Base-by-base conservation (phyloP, 2,329 filamentous ascomycete genomes). In the Sporothrix humicola region DNA sequence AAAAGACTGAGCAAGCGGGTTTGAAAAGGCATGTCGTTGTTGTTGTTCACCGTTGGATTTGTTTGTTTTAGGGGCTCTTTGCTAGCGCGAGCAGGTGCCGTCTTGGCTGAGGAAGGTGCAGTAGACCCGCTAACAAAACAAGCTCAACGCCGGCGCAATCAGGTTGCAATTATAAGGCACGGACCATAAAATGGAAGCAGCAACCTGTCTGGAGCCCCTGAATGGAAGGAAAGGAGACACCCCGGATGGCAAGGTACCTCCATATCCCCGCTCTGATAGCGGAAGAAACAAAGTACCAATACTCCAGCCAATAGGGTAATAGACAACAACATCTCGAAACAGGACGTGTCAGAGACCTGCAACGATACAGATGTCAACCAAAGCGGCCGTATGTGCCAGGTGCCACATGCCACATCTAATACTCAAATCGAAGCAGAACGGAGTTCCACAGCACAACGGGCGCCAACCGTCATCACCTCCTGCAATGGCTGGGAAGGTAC, bases 311-410 rank as follows among this genome's bases (percentile, higher is more conserved):
- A 69, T 56, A 5, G 31, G 31, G 31, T 37, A 46, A 48, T n/a
- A 52, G 23, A 42, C 61, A 26, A 58, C 7, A 54, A 50, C 26
- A 31, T 63, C 65, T 56, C 74, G 77, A 77, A 77, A 77, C 76
- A 65, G 71, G 69, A 54, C 23, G 46, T 74, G 77, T 77, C 31
- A 74, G 74, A 77, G 75, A 76, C 71, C 12, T 76, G 74, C 73
- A 77, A 76, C 77, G 75, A 70, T 44, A 44, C 50, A 56, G 15
- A 65, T 26, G 20, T 23, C 61, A 50, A 20, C 37, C 44, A 50
- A 69, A 69, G 31, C 37, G 23, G 23, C n/a, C 26, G 20, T 2
- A 63, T 13, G 46, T 31, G 54, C 54, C 42, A 63, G 54, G 44
- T 13, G 20, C 9, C 44, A 63, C 48, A 9, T 37, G 31, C 31